Evolutionary conservation across 2,329 filamentous ascomycete genomes (phyloP).

Genomic region (Ceratocystis albifundus): DNA sequence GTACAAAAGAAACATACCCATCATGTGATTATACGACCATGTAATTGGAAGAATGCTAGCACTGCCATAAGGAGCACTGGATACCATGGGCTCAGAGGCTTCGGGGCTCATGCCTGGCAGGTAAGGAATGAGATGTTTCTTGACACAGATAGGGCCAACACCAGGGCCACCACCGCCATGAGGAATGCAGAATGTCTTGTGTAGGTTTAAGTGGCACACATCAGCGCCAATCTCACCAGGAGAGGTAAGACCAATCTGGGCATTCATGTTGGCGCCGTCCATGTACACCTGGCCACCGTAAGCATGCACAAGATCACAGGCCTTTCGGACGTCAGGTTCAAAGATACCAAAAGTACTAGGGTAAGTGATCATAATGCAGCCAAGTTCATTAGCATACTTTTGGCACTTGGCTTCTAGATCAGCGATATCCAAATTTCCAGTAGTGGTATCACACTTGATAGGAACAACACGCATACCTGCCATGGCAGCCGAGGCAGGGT

Average conservation of each 20-base stretch:
- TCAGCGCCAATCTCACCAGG: constrained; percentile 92
- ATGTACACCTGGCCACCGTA: constrained; percentile 93
- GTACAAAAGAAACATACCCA: constrained; percentile 44
- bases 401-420: constrained; percentile 83
- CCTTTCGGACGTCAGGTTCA: constrained; percentile 77
- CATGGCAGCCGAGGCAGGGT: constrained; percentile 91
- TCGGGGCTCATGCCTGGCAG: constrained; percentile 47
- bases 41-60: constrained; percentile 88
- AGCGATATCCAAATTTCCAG: constrained; percentile 76
- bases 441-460: constrained; percentile 77
- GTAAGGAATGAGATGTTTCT: constrained; percentile 63
- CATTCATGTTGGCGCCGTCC: constrained; percentile 98
- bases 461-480: constrained; percentile 88
- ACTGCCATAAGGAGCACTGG: constrained; percentile 74
- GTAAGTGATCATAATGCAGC: constrained; percentile 94
- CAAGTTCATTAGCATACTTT: constrained; percentile 74
- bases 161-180: constrained; percentile 91
- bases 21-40: constrained; percentile 91
- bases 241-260: constrained; percentile 88
- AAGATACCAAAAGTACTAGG: constrained; percentile 92
- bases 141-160: constrained; percentile 87
- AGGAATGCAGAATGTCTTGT: constrained; percentile 98
- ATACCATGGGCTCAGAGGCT: constrained; percentile 48
- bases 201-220: constrained; percentile 91
- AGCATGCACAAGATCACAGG: constrained; percentile 72